Evolutionary conservation across 192 early-diverging fungal genomes (phyloP).

Genomic region (Backusella westeae): DNA sequence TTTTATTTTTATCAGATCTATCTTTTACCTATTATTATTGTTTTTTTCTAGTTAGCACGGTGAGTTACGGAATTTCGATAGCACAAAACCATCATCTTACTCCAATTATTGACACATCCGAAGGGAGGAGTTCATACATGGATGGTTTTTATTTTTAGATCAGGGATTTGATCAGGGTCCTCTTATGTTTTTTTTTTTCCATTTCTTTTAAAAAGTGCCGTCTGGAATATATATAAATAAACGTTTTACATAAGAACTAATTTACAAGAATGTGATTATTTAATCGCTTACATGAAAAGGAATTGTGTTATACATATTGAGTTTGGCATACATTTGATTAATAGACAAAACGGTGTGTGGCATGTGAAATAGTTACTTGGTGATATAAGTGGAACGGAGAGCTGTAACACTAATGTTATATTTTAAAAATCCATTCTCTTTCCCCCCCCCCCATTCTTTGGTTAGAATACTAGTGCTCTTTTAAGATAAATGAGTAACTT

Average conservation of each 20-base stretch:
- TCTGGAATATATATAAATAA: background rate
- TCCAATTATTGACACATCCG: conserved; percentile 3
- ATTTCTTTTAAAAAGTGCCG: background rate
- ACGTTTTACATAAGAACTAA: background rate
- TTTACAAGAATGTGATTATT: background rate
- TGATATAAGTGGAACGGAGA: background rate
- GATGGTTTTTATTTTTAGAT: background rate
- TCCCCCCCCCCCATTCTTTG: background rate
- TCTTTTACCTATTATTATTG: background rate
- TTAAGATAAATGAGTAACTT: background rate
- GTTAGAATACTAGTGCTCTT: background rate
- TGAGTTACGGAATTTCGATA: background rate
- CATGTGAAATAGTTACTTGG: background rate
- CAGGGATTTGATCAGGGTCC: conserved; percentile 5
- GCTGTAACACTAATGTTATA: conserved; percentile 7
- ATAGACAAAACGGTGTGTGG: background rate
- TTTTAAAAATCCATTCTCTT: background rate
- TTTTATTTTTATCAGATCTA: background rate
- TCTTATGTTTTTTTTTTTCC: background rate
- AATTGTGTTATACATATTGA: background rate
- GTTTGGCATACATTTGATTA: background rate
- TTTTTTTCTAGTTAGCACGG: background rate
- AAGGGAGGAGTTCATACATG: background rate
- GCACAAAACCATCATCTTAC: background rate
- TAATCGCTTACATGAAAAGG: background rate